Evolutionary conservation across 1,139 yeast species (phyloP), one percentile per base, ranked within the genome.

Genomic region (Sugiyamaella neomexicana): DNA sequence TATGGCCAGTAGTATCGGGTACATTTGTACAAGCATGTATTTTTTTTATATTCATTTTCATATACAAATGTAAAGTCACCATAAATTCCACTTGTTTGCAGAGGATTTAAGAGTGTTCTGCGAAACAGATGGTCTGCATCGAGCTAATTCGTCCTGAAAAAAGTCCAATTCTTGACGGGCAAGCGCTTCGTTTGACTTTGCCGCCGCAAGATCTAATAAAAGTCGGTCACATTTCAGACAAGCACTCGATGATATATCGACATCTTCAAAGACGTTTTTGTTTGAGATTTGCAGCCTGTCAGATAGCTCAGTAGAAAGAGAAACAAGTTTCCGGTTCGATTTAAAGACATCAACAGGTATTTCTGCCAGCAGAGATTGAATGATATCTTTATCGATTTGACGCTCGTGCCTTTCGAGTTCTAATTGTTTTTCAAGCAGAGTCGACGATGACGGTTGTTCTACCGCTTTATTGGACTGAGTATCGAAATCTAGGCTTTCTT

Each of bases 121-220:
- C 10, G 46, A 37, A 8, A 27, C 17, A 8, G 31, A 9, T 23
- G 32, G 48, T 23, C 15, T 50, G 34, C n/a, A 42, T 38, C 15
- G 13, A n/a, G 29, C 38, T 15, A 56, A 68, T 39, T 60, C 55
- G 49, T 65, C 69, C 36, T 59, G 62, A 32, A 68, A 60, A 44
- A 64, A 66, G 42, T 69, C 72, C 46, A 67, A 56, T 48, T 68
- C 69, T 49, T 66, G 69, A 29, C 68, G 62, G 5, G 71, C 70
- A 55, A 63, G 55, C 1, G 68, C 70, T 47, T 69, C 72, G 39
- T 61, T 62, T 2, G 70, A 61, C 53, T 62, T 65, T 42, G 64
- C 64, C 10, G 63, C 51, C 1, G 70, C 72, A 40, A 69, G 62
- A 43, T 69, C 71, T 63, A 67, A 60, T 46, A 65, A 58, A 23